Evolutionary conservation across 305 asterid genomes (phyloP).

Genomic region (Plantago lanceolata): DNA sequence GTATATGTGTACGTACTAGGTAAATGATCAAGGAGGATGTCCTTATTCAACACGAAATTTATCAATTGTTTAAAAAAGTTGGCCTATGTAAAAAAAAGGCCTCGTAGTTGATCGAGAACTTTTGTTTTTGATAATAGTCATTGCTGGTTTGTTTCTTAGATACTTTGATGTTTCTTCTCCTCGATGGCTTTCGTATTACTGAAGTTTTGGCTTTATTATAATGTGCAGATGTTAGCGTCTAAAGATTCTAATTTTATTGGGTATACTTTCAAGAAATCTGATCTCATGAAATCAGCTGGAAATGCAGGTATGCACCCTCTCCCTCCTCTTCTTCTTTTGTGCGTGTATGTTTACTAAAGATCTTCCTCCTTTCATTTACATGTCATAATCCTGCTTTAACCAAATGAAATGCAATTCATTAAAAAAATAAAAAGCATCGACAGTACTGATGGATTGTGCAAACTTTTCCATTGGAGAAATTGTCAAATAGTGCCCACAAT

Average conservation of each 20-base stretch:
- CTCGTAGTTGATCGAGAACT: too few species aligned
- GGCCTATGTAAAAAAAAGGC: too few species aligned
- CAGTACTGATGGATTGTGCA: neutral
- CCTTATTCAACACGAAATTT: neutral
- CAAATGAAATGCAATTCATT: neutral
- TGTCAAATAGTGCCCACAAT: neutral
- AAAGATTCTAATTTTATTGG: constrained; percentile 94
- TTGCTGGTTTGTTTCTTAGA: neutral
- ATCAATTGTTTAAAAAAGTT: too few species aligned
- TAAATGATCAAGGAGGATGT: neutral
- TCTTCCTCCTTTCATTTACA: neutral
- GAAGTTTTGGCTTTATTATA: constrained; percentile 1
- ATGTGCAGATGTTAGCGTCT: constrained; percentile 84
- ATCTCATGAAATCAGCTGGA: constrained; percentile 71
- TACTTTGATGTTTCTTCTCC: neutral
- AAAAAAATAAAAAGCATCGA: neutral
- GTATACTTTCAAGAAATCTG: constrained; percentile 93
- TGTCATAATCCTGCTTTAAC: neutral
- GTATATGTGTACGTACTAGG: neutral
- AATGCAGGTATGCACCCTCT: constrained; percentile 49
- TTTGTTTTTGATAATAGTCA: neutral
- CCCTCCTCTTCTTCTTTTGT: neutral
- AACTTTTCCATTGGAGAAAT: neutral
- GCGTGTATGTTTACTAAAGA: neutral
- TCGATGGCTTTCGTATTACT: constrained; percentile 8